A percentile compares a stretch with the other conserved stretches of the same genome.
phyloP scores from a whole-genome alignment of 2,329 filamentous ascomycete genomes.

The Penicillium hesseltinei region DNA sequence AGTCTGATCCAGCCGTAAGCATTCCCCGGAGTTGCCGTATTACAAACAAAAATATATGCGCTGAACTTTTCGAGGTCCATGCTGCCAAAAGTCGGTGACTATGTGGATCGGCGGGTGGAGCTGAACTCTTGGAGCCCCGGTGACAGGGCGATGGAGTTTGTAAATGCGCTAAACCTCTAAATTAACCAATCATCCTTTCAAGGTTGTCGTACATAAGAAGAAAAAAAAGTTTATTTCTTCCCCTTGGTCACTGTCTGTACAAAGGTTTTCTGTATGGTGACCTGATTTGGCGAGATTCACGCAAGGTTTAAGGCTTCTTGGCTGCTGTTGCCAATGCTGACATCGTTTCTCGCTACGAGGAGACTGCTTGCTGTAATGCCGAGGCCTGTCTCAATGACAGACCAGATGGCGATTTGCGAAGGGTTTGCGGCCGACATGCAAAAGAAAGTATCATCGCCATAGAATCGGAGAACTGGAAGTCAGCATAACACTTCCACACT shows the following conservation, averaged over 20 bases:
- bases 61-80: not conserved
- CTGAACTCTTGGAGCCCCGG: not conserved
- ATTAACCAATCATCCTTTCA: not conserved
- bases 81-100: not conserved
- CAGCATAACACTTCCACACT: no score
- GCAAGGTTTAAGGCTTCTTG: constrained; percentile 7
- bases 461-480: no score
- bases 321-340: constrained; percentile 4
- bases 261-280: constrained; percentile 13
- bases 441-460: no score
- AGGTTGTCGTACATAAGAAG: not conserved
- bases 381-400: constrained; percentile 29
- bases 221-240: not conserved
- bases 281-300: not conserved
- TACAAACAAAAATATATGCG: no score
- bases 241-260: constrained; percentile 3
- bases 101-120: not conserved
- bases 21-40: not conserved
- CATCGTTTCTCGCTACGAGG: not conserved
- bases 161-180: not conserved
- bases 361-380: constrained; percentile 42
- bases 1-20: not conserved
- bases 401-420: constrained; percentile 40
- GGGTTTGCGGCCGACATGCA: not conserved
- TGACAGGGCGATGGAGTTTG: not conserved